Percentiles rank a stretch among this genome's conserved stretches.
phyloP scores from a whole-genome alignment of 1,284 basidiomycete species.

The Marasmius tenuissimus region DNA sequence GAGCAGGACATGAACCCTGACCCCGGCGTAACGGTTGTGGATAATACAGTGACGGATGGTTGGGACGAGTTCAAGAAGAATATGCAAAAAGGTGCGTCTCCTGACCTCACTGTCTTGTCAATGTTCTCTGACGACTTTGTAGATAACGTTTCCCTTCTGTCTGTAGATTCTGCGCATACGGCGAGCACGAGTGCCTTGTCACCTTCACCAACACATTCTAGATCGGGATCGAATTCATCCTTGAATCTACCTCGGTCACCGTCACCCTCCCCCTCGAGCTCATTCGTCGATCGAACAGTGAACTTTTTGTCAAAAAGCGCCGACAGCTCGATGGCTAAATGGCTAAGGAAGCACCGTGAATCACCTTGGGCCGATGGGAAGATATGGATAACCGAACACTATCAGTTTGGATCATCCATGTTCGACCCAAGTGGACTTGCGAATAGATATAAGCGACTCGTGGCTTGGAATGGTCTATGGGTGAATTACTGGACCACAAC shows the following conservation, averaged over 20 bases:
- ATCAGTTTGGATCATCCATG: slow-evolving; percentile 57
- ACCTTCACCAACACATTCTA: not conserved
- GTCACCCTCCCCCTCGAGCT: slow-evolving; percentile 11
- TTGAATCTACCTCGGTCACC: slow-evolving; percentile 3
- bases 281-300: slow-evolving; percentile 32
- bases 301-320: slow-evolving; percentile 37
- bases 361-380: slow-evolving; percentile 45
- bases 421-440: slow-evolving; percentile 51
- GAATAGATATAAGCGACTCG: slow-evolving; percentile 43
- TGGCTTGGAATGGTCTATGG: slow-evolving; percentile 48
- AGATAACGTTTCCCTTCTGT: not conserved
- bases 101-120: not conserved
- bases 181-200: slow-evolving; percentile 5
- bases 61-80: slow-evolving; percentile 44
- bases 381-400: slow-evolving; percentile 50
- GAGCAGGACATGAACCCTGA: slow-evolving; percentile 46
- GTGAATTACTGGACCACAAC: slow-evolving; percentile 58
- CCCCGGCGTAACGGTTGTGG: slow-evolving; percentile 41
- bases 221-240: not conserved
- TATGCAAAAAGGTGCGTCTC: slow-evolving; percentile 25
- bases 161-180: not conserved
- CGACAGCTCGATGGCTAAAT: slow-evolving; percentile 42
- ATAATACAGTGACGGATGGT: slow-evolving; percentile 44
- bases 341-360: slow-evolving; percentile 49
- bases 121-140: not conserved